Evolutionary conservation across 192 early-diverging fungal species (phyloP).

Genomic region (Radiomyces spectabilis): DNA sequence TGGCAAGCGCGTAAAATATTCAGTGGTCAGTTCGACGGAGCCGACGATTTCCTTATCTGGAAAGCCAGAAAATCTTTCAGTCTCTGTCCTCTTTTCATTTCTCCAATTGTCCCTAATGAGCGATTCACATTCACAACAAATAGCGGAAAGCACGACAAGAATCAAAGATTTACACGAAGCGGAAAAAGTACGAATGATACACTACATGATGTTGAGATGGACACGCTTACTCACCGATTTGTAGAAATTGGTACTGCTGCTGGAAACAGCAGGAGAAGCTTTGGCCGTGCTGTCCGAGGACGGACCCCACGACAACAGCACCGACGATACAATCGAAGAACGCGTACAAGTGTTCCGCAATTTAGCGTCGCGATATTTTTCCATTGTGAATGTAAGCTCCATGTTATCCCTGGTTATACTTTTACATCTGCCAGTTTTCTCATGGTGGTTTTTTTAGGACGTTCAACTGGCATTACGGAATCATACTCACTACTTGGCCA

Average conservation of each 20-base stretch:
- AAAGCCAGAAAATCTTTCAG: background rate
- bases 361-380: conserved; percentile 11
- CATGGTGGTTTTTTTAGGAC: conserved; percentile 7
- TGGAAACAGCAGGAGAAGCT: conserved; percentile 19
- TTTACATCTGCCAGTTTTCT: too few species aligned
- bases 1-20: too few species aligned
- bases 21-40: too few species aligned
- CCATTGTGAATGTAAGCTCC: conserved; percentile 15
- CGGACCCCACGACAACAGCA: background rate
- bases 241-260: conserved; percentile 17
- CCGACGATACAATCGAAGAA: background rate
- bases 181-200: conserved; percentile 8
- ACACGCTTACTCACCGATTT: too few species aligned
- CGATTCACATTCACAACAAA: too few species aligned
- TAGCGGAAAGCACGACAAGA: conserved; percentile 12
- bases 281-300: conserved; percentile 10
- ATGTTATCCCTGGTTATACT: too few species aligned
- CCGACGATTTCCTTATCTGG: too few species aligned
- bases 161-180: conserved; percentile 16
- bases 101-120: background rate
- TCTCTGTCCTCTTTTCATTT: background rate
- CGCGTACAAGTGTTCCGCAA: background rate
- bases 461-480: conserved; percentile 15
- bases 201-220: too few species aligned
- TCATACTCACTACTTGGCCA: conserved; percentile 15